Conservation (phyloP, 2,329 filamentous ascomycete genomes). For the Bisporella sp. region DNA sequence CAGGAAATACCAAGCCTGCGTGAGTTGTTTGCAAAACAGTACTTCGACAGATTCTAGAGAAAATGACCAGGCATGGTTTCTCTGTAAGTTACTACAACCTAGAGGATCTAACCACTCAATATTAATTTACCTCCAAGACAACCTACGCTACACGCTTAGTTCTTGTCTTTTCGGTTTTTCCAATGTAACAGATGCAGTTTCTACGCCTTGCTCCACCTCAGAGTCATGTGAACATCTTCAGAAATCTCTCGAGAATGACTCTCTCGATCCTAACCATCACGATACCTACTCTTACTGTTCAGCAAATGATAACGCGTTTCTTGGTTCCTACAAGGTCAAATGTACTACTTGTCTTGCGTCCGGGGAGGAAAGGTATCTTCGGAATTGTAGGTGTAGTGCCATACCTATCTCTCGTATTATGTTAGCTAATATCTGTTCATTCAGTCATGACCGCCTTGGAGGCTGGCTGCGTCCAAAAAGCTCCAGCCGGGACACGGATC, state of each 20-base stretch:
- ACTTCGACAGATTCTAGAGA: slow-evolving; percentile 13
- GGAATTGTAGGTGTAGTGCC: slow-evolving; percentile 16
- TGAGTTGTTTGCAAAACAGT: slow-evolving; percentile 24
- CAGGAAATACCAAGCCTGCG: slow-evolving; percentile 20
- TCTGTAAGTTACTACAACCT: slow-evolving; percentile 18
- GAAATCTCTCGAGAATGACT: not conserved
- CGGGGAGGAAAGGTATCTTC: slow-evolving; percentile 13
- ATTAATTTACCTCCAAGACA: slow-evolving; percentile 15
- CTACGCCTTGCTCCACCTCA: slow-evolving; percentile 19
- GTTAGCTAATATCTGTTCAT: not conserved
- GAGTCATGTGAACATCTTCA: not conserved
- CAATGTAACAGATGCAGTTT: slow-evolving; percentile 16
- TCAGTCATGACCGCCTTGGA: slow-evolving; percentile 21
- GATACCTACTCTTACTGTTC: not conserved
- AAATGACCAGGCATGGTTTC: slow-evolving; percentile 23
- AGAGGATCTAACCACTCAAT: slow-evolving; percentile 1
- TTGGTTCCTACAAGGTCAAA: not conserved
- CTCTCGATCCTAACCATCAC: too few relatives aligned
- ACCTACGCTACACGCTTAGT: slow-evolving; percentile 22
- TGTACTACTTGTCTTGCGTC: slow-evolving; percentile 11
- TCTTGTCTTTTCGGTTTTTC: slow-evolving; percentile 20
- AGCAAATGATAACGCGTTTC: not conserved
- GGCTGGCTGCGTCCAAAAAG: slow-evolving; percentile 22
- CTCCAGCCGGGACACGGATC: slow-evolving; percentile 13
- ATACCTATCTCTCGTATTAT: not conserved